Conservation (phyloP, 805 yeast species). For the Wickerhamiella vanderwaltii region DNA sequence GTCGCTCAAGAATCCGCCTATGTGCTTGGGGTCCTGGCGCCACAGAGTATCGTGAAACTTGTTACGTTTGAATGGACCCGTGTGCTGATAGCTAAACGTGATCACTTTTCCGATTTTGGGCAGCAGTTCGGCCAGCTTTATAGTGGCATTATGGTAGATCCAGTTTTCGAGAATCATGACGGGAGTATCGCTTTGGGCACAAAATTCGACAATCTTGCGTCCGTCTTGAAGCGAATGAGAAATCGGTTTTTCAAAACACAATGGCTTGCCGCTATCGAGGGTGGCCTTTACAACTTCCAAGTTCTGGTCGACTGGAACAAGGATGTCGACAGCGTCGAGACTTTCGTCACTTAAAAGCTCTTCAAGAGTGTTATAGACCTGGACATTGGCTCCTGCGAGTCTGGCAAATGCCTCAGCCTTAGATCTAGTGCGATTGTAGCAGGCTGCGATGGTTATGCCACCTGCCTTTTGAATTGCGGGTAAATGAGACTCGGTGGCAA, state of each 20-base stretch:
- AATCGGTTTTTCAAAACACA: constrained; percentile 80
- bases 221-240: constrained; percentile 81
- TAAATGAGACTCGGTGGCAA: constrained; percentile 72
- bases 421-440: constrained; percentile 69
- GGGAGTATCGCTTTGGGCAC: constrained; percentile 51
- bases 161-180: constrained; percentile 78
- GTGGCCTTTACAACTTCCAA: constrained; percentile 57
- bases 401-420: constrained; percentile 76
- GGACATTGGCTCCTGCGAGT: constrained; percentile 37
- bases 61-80: constrained; percentile 41
- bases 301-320: constrained; percentile 81
- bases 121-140: constrained; percentile 42
- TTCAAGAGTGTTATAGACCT: constrained; percentile 51
- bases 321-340: constrained; percentile 69
- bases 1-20: constrained; percentile 86
- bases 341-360: constrained; percentile 52
- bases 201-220: constrained; percentile 55
- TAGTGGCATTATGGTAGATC: constrained; percentile 55
- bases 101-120: constrained; percentile 56
- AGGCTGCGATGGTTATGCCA: constrained; percentile 48
- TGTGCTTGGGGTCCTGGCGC: constrained; percentile 84
- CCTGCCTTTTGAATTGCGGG: constrained; percentile 45
- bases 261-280: constrained; percentile 60
- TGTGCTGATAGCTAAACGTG: constrained; percentile 29
- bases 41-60: constrained; percentile 55